Evolutionary conservation across 2,329 filamentous ascomycete species (phyloP), one percentile per base, ranked within the genome.

Genomic region (Bertia moriformis): DNA sequence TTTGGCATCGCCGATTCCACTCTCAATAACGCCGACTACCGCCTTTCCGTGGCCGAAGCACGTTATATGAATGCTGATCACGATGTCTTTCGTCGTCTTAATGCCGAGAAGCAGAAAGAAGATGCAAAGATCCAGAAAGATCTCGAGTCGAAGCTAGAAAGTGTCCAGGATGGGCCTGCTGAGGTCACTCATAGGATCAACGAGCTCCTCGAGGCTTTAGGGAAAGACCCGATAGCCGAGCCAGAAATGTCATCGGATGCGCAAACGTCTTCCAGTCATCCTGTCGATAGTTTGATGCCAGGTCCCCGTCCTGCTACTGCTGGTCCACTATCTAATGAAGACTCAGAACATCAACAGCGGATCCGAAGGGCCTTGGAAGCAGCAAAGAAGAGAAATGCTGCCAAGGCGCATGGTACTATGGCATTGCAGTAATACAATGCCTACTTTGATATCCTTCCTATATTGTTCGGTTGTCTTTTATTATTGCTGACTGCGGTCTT

Each of bases 311-410:
- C 32, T 7, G 12, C 32, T 10, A 35, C 32, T 14, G 18, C 15
- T 13, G 7, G 10, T 18, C 32, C 32, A 12, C 10, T 7, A 18
- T 7, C 10, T 15, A 45, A 50, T 13, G 51, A 52, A 14, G 59
- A 63, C 40, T 46, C 51, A 12, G 61, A 65, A 43, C 65, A 65
- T 46, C 57, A 66, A 42, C 54, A 60, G 42, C 57, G 67, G 44
- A 49, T 71, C 38, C 62, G 60, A 36, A 62, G 54, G 44, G 68
- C 68, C 20, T 49, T 73, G 40, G 66, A 71, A 43, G 62, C 65
- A 41, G 69, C 69, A 5, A 72, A 71, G 55, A 62, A 57, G 52
- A 59, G 69, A 44, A 72, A 73, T 52, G 65, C 59, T 4, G 54
- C 52, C 41, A 45, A 39, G 46, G 29, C 5, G 32, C 44, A n/a